phyloP scores from a whole-genome alignment of 2,329 filamentous ascomycete species.

The Colletotrichum sojae region DNA sequence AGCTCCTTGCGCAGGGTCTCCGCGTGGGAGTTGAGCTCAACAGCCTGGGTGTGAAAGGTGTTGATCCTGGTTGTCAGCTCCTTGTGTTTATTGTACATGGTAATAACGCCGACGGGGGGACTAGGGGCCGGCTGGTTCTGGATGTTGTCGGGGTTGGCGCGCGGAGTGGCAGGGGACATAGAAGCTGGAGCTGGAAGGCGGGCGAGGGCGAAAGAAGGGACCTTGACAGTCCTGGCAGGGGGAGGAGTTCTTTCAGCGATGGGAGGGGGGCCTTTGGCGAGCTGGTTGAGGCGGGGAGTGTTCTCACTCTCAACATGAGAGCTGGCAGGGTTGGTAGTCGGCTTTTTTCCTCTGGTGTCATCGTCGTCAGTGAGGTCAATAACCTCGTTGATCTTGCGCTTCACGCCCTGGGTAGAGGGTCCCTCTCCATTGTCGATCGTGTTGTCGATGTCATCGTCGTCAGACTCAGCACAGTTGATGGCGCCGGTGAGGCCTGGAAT shows the following conservation, averaged over 20 bases:
- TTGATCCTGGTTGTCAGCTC: neutral
- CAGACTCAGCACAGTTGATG: neutral
- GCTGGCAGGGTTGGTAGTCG: too few relatives aligned
- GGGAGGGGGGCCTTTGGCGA: neutral
- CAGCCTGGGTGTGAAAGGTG: neutral
- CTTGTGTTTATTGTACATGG: neutral
- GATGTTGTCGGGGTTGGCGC: neutral
- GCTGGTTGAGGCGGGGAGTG: conserved; percentile 27
- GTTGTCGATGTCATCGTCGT: neutral
- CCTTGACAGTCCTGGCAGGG: neutral
- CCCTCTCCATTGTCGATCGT: neutral
- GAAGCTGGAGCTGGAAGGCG: too few relatives aligned
- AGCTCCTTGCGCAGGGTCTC: conserved; percentile 15
- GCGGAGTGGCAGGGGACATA: too few relatives aligned
- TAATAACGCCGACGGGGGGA: too few relatives aligned
- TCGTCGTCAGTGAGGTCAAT: neutral
- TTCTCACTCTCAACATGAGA: conserved; percentile 4
- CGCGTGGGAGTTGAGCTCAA: conserved; percentile 22
- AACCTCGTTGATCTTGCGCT: conserved; percentile 17
- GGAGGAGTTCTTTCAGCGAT: neutral
- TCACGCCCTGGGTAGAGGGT: neutral
- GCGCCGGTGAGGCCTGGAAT: conserved; percentile 11
- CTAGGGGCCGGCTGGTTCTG: too few relatives aligned
- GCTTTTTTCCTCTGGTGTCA: neutral
- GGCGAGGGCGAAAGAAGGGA: neutral